A percentile compares a stretch with the other conserved stretches of the same genome.
phyloP scores from a whole-genome alignment of 1,284 basidiomycete species.

The Leccinum ponderosum region DNA sequence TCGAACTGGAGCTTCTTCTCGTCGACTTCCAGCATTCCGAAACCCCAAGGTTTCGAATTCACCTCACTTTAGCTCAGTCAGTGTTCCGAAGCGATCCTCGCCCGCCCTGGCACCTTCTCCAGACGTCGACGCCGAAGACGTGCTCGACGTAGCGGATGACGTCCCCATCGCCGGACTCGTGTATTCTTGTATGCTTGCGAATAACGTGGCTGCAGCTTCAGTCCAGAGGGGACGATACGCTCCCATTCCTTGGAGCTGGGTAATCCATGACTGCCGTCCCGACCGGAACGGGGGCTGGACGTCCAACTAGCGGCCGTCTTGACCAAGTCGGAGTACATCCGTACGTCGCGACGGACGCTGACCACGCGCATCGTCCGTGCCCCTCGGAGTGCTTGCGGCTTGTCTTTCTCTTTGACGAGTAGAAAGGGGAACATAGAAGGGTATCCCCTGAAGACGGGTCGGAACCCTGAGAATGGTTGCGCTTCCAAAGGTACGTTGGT shows the following conservation, averaged over 20 bases:
- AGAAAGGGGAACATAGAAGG: conserved; percentile 62
- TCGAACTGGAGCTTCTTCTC: conserved; percentile 83
- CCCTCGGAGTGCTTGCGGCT: conserved; percentile 63
- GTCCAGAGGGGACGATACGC: conserved; percentile 58
- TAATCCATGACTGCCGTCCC: conserved; percentile 43
- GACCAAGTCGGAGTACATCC: conserved; percentile 83
- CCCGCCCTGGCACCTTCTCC: conserved; percentile 39
- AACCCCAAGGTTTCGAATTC: conserved; percentile 82
- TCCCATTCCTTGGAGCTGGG: conserved; percentile 71
- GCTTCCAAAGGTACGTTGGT: conserved; percentile 41
- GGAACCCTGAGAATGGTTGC: conserved; percentile 67
- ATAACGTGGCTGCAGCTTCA: conserved; percentile 58
- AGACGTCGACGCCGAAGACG: conserved; percentile 32
- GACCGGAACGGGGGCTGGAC: conserved; percentile 33
- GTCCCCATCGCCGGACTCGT: conserved; percentile 22
- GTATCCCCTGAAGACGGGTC: conserved; percentile 80
- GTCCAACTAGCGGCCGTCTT: conserved; percentile 74
- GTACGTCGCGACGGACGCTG: conserved; percentile 73
- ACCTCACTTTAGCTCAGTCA: conserved; percentile 87
- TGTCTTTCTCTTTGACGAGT: conserved; percentile 41
- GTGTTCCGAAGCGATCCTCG: conserved; percentile 71
- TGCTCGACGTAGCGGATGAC: conserved; percentile 30
- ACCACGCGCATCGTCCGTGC: conserved; percentile 72
- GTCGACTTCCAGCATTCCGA: conserved; percentile 53
- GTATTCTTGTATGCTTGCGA: conserved; percentile 68